Conservation (phyloP, 75 land plant genomes). For the Isoetes taiwanensis region DNA sequence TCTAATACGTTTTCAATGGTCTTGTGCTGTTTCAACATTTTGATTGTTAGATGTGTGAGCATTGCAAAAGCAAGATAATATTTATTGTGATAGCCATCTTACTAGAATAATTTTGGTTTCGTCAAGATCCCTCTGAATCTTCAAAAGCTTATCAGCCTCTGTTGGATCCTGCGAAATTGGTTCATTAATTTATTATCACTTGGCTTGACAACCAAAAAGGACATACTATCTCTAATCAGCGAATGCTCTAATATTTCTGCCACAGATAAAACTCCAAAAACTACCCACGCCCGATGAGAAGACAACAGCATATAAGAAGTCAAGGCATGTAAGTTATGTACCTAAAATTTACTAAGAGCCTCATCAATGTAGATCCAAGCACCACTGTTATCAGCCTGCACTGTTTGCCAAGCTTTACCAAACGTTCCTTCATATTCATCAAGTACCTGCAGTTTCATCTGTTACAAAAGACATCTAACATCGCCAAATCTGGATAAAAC, state of each 20-base stretch:
- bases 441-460: constrained; percentile 35
- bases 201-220: no score
- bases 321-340: no score
- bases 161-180: constrained; percentile 62
- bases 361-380: constrained; percentile 80
- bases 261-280: no score
- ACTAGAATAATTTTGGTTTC: constrained; percentile 94
- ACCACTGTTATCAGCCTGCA: constrained; percentile 42
- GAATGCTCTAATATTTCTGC: no score
- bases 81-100: constrained; percentile 8
- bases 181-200: not conserved
- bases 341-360: constrained; percentile 73
- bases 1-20: constrained; percentile 89
- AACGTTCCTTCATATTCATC: constrained; percentile 76
- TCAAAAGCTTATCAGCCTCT: constrained; percentile 92
- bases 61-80: not conserved
- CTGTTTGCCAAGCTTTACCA: constrained; percentile 75
- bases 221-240: no score
- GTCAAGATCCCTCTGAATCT: constrained; percentile 87
- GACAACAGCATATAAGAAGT: no score
- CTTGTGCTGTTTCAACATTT: constrained; percentile 47
- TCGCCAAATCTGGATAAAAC: no score
- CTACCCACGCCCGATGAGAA: no score
- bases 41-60: not conserved
- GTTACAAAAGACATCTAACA: no score